Conservation (phyloP, 768 basidiomycete species). For the Macrolepiota albuminosa region DNA sequence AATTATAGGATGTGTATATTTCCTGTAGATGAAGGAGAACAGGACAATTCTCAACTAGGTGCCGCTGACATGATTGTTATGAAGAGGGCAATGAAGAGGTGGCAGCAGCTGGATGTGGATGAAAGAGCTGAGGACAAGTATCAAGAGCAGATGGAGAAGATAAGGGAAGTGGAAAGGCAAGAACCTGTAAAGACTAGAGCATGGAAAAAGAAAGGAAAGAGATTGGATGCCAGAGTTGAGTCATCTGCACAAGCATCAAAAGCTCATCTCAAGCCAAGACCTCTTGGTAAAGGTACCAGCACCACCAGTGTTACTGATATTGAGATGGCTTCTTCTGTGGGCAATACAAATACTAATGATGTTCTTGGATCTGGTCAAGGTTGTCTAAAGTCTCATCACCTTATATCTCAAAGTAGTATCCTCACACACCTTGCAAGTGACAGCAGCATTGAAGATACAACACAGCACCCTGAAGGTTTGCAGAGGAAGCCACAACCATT, state of each 20-base stretch:
- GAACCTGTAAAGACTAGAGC: no score
- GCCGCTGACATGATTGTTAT: no score
- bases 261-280: no score
- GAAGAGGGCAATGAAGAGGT: conserved; percentile 21
- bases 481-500: not conserved
- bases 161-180: no score
- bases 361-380: not conserved
- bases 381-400: not conserved
- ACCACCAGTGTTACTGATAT: conserved; percentile 11
- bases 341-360: conserved; percentile 1
- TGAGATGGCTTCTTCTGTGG: conserved; percentile 1
- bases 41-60: no score
- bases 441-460: no score
- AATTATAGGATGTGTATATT: conserved; percentile 86
- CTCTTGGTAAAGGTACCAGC: no score
- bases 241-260: no score
- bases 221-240: no score
- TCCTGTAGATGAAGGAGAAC: conserved; percentile 41
- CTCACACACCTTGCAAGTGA: not conserved
- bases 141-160: conserved; percentile 10
- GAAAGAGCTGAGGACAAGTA: conserved; percentile 26
- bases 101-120: conserved; percentile 46
- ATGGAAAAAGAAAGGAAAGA: no score
- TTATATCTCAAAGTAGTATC: not conserved
- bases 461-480: not conserved